phyloP scores from a whole-genome alignment of 2,329 filamentous ascomycete species.

The Beauveria sp. region DNA sequence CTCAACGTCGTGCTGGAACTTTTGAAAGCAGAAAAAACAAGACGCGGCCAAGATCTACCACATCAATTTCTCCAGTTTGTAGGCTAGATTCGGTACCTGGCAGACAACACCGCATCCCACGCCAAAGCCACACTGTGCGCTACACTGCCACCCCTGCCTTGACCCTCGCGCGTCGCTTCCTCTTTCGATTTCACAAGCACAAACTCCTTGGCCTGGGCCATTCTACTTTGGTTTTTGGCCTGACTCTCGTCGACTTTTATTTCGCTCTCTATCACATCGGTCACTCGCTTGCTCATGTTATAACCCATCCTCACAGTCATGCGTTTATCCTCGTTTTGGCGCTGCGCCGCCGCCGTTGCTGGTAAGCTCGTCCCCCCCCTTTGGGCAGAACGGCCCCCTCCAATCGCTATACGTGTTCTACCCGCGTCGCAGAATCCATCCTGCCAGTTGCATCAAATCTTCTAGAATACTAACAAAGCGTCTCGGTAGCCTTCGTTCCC shows the following conservation, averaged over 20 bases:
- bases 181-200: slow-evolving; percentile 2
- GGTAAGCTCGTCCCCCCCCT: background rate
- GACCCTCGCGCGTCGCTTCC: background rate
- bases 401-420: background rate
- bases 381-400: background rate
- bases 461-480: background rate
- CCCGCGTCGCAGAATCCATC: background rate
- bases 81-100: background rate
- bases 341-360: slow-evolving; percentile 7
- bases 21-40: background rate
- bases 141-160: background rate
- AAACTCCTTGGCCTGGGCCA: background rate
- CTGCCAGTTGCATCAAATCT: background rate
- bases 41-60: background rate
- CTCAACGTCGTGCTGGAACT: too few species aligned
- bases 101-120: background rate
- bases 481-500: slow-evolving; percentile 13
- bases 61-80: background rate
- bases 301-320: background rate
- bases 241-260: background rate
- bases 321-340: slow-evolving; percentile 7
- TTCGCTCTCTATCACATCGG: background rate
- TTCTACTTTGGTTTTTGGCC: background rate
- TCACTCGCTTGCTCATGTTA: slow-evolving; percentile 3
- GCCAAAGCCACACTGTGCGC: background rate